Conservation (phyloP, 768 basidiomycete genomes). For the Tubosaeta sp. region DNA sequence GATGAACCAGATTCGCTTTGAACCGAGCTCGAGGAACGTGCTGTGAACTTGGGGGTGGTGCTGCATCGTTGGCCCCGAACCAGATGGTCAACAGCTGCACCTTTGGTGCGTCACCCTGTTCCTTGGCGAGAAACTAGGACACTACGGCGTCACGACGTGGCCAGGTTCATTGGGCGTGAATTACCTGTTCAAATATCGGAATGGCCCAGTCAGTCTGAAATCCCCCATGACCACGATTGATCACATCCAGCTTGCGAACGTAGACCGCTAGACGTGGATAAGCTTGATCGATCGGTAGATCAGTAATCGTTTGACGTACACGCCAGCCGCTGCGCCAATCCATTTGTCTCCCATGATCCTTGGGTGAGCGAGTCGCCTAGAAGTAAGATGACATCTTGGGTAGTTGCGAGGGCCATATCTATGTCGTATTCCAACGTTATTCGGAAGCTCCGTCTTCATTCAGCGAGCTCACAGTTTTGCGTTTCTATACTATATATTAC, state of each 20-base stretch:
- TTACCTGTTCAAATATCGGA: slow-evolving; percentile 72
- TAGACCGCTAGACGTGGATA: slow-evolving; percentile 54
- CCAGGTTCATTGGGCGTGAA: neutral
- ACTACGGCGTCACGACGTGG: neutral
- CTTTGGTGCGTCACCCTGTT: slow-evolving; percentile 46
- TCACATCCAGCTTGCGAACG: slow-evolving; percentile 73
- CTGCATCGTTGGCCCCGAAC: slow-evolving; percentile 90
- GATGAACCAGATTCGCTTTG: slow-evolving; percentile 55
- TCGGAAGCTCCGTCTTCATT: too few species aligned
- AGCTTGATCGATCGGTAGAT: neutral
- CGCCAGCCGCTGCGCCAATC: slow-evolving; percentile 65
- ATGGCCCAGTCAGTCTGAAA: slow-evolving; percentile 88
- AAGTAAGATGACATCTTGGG: slow-evolving; percentile 66
- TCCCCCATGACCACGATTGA: slow-evolving; percentile 81
- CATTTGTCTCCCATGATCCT: slow-evolving; percentile 53
- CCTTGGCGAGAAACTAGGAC: slow-evolving; percentile 55
- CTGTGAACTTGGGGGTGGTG: slow-evolving; percentile 58
- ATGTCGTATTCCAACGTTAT: neutral
- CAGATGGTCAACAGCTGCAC: slow-evolving; percentile 79
- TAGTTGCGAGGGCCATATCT: slow-evolving; percentile 47
- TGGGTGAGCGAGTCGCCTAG: slow-evolving; percentile 85
- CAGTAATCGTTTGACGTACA: slow-evolving; percentile 13
- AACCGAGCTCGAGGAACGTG: slow-evolving; percentile 71
- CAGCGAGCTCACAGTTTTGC: too few species aligned
- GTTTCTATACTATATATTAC: too few species aligned